These are phyloP conservation scores for Wallacemonas rigidus DNA, from an alignment of 208 protist species.

Conservation along the genomic window DNA sequence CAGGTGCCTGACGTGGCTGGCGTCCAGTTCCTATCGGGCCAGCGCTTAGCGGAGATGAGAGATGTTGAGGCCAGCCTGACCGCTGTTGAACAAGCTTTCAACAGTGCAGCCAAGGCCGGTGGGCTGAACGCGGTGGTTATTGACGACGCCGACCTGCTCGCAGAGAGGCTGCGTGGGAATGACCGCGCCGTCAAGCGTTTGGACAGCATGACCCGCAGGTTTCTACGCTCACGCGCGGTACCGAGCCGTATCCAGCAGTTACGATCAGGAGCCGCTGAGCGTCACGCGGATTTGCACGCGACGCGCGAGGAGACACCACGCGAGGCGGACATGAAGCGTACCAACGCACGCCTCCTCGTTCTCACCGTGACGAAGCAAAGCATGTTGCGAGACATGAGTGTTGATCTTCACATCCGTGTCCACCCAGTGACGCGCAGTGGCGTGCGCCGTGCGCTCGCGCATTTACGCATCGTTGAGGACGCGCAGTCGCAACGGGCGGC, in stretches of 20 bases:
- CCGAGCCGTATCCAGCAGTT: too few relatives aligned
- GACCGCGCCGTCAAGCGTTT: constrained; percentile 22
- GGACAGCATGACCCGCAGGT: constrained; percentile 34
- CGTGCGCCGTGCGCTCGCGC: constrained; percentile 29
- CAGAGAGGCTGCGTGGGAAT: constrained; percentile 21
- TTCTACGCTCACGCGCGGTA: constrained; percentile 23
- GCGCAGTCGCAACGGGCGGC: constrained; percentile 7
- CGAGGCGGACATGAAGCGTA: not conserved
- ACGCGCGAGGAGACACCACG: not conserved
- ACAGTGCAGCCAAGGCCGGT: not conserved
- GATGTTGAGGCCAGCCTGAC: constrained; percentile 18
- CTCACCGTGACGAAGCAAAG: not conserved
- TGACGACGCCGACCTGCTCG: constrained; percentile 95
- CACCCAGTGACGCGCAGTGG: constrained; percentile 17
- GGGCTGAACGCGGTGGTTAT: constrained; percentile 90
- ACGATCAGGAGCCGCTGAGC: not conserved
- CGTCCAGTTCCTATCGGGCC: constrained; percentile 43
- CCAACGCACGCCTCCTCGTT: constrained; percentile 6
- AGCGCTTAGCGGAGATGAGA: constrained; percentile 33
- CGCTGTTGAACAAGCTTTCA: not conserved
- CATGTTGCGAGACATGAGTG: not conserved
- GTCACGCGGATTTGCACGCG: constrained; percentile 2
- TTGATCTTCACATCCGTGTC: not conserved
- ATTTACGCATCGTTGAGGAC: constrained; percentile 33
- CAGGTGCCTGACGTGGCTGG: constrained; percentile 26